phyloP scores from a whole-genome alignment of 495 filamentous ascomycete species.

The Lepraria neglecta region DNA sequence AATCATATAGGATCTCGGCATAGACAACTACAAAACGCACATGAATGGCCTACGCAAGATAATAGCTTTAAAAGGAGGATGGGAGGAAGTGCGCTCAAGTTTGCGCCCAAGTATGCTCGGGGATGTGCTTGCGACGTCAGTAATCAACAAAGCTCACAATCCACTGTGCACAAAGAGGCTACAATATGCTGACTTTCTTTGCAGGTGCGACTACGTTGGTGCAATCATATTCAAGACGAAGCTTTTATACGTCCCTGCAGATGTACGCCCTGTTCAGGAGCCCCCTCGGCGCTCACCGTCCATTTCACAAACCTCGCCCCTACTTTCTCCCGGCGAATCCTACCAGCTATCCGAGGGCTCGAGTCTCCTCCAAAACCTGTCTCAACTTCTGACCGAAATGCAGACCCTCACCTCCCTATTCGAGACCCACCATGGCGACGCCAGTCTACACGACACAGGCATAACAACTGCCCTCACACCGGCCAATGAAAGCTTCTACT shows the following conservation, averaged over 20 bases:
- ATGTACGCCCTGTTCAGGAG: not conserved
- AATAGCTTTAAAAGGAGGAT: constrained; percentile 1
- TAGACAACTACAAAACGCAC: constrained; percentile 1
- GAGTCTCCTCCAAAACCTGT: not conserved
- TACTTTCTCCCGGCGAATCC: not conserved
- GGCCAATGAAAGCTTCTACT: too few relatives aligned
- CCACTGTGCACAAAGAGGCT: not conserved
- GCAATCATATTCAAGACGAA: not conserved
- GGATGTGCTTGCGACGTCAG: constrained; percentile 2
- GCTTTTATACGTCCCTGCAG: not conserved
- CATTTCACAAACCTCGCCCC: constrained; percentile 1
- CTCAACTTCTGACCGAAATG: not conserved
- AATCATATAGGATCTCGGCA: not conserved
- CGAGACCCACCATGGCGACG: not conserved
- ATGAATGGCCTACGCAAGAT: not conserved
- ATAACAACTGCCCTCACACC: too few relatives aligned
- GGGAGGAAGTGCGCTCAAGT: not conserved
- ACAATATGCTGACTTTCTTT: not conserved
- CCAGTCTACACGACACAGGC: too few relatives aligned
- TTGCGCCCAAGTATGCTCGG: not conserved
- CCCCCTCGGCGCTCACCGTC: not conserved
- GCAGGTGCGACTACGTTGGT: constrained; percentile 7
- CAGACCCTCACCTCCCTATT: not conserved
- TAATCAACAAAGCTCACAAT: not conserved
- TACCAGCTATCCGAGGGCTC: not conserved